A percentile compares a stretch with the other conserved stretches of the same genome.
Conservation (phyloP, 225 moss, liverwort and hornwort species). For the Bryoerythrophyllum caledonicum region DNA sequence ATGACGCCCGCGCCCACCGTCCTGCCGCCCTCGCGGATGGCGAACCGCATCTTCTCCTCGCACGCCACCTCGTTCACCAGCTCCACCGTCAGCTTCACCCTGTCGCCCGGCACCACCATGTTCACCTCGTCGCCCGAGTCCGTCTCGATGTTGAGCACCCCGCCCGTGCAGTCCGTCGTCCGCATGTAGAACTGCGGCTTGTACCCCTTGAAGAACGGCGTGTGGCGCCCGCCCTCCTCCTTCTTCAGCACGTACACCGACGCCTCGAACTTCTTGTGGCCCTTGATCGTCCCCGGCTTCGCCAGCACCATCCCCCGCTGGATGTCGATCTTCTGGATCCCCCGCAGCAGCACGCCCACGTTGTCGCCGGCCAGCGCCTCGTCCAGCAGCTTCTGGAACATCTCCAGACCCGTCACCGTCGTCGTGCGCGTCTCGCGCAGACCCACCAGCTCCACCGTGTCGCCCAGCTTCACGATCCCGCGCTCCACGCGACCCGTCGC, state of each 20-base stretch:
- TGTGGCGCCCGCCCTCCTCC: conserved; percentile 86
- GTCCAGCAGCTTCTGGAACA: conserved; percentile 82
- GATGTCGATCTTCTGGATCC: conserved; percentile 69
- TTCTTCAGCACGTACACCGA: conserved; percentile 78
- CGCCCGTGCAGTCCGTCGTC: conserved; percentile 80
- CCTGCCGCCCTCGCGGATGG: conserved; percentile 79
- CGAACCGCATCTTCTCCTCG: conserved; percentile 76
- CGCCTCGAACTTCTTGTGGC: conserved; percentile 72
- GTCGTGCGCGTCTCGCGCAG: conserved; percentile 54
- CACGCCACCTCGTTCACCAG: conserved; percentile 74
- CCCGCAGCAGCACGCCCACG: conserved; percentile 70
- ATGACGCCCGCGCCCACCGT: conserved; percentile 83
- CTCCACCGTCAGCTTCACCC: conserved; percentile 64
- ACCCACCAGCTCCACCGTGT: conserved; percentile 67
- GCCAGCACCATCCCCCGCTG: conserved; percentile 69
- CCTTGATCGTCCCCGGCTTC: conserved; percentile 73
- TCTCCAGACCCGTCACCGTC: conserved; percentile 79
- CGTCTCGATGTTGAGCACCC: conserved; percentile 37
- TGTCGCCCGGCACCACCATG: conserved; percentile 88
- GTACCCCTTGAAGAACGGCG: conserved; percentile 78
- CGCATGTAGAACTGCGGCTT: conserved; percentile 87
- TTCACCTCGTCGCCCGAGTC: conserved; percentile 53
- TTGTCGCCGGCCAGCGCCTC: conserved; percentile 82
- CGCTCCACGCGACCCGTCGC: conserved; percentile 77
- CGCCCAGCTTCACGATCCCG: conserved; percentile 63